phyloP scores from a whole-genome alignment of 106 monocot species.

The Triglochin maritima region DNA sequence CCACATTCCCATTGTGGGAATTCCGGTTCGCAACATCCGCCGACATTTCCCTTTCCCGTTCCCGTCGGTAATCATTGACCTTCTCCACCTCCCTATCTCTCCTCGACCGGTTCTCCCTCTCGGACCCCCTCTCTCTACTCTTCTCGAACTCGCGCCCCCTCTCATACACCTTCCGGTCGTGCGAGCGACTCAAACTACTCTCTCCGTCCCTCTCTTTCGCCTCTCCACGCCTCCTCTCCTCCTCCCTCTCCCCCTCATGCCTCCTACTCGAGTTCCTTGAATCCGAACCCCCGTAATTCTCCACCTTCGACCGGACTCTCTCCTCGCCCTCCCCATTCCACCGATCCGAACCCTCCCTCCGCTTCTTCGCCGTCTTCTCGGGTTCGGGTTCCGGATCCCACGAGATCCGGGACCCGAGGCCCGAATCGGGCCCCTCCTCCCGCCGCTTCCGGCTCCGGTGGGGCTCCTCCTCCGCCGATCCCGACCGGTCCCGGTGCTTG shows the following conservation, averaged over 20 bases:
- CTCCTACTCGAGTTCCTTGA: neutral
- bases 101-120: conserved; percentile 4
- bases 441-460: neutral
- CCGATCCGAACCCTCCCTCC: conserved; percentile 4
- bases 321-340: conserved; percentile 6
- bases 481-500: conserved; percentile 1
- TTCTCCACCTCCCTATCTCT: neutral
- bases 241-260: conserved; percentile 2
- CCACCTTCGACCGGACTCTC: neutral
- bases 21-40: neutral
- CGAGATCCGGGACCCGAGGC: neutral
- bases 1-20: neutral
- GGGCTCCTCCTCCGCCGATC: neutral
- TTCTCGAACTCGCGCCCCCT: neutral
- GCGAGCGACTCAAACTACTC: neutral
- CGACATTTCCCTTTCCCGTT: neutral
- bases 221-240: neutral
- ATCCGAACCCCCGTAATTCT: neutral
- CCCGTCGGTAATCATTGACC: neutral
- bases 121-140: neutral
- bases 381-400: neutral
- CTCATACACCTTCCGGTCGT: neutral
- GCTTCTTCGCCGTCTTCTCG: neutral
- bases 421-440: neutral
- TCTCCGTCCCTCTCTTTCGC: neutral